These are phyloP conservation scores for Cryphonectria parasitica DNA, from an alignment of 2,329 filamentous ascomycete species.

Conservation along the genomic window DNA sequence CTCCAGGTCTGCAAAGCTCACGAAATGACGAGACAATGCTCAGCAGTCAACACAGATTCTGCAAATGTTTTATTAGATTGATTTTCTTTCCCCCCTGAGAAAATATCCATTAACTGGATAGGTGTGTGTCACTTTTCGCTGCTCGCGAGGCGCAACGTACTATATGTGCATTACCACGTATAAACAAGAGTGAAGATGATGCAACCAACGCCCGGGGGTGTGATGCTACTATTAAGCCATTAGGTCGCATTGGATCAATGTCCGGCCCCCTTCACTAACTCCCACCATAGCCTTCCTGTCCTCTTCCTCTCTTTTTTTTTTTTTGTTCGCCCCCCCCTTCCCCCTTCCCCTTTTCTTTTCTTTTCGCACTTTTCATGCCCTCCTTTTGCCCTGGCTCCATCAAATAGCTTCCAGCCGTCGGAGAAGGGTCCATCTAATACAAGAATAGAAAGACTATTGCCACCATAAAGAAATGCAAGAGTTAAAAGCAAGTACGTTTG, in stretches of 20 bases:
- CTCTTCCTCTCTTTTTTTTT: background rate
- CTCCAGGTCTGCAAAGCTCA: background rate
- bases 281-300: too few species aligned
- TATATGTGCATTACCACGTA: background rate
- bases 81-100: background rate
- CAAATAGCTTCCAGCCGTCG: background rate
- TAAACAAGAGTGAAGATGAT: background rate
- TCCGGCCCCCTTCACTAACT: background rate
- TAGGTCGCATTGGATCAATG: background rate
- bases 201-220: background rate
- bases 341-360: background rate
- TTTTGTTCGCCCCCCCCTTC: too few species aligned
- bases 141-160: background rate
- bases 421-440: background rate
- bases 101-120: background rate
- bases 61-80: background rate
- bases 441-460: background rate
- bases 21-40: background rate
- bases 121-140: background rate
- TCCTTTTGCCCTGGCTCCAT: background rate
- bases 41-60: background rate
- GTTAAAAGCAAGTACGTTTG: constrained; percentile 22
- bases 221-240: background rate
- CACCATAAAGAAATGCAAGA: constrained; percentile 10
- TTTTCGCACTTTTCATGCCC: background rate